phyloP scores from a whole-genome alignment of 192 early-diverging fungal species.

The Coemansia sp. region DNA sequence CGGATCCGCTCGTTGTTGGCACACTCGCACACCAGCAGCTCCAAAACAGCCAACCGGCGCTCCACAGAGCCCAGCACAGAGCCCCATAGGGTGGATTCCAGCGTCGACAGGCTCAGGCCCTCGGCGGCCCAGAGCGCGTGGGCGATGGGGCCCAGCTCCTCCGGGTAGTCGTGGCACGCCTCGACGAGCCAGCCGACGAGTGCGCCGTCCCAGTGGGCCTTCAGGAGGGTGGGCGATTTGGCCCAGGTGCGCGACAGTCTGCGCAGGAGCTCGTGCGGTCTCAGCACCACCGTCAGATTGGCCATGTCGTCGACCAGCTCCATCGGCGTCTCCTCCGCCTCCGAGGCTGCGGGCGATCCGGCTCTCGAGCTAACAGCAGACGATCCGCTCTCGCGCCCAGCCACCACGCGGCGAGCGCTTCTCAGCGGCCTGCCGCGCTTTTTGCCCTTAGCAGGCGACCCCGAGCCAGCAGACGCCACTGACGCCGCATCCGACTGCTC shows the following conservation, averaged over 20 bases:
- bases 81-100: slow-evolving; percentile 16
- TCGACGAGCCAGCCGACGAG: slow-evolving; percentile 46
- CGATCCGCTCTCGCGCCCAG: background rate
- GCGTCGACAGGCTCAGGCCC: slow-evolving; percentile 7
- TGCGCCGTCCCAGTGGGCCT: slow-evolving; percentile 22
- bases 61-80: slow-evolving; percentile 31
- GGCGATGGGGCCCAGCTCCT: slow-evolving; percentile 35
- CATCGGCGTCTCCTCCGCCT: background rate
- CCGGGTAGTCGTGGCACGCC: slow-evolving; percentile 26
- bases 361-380: slow-evolving; percentile 14
- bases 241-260: slow-evolving; percentile 37
- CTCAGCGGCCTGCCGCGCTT: background rate
- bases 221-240: background rate
- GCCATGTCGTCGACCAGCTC: background rate
- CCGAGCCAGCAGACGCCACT: slow-evolving; percentile 19
- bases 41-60: slow-evolving; percentile 64
- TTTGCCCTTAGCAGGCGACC: slow-evolving; percentile 4
- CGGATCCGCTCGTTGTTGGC: slow-evolving; percentile 57
- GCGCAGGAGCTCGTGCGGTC: slow-evolving; percentile 27
- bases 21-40: slow-evolving; percentile 63
- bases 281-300: background rate
- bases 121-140: slow-evolving; percentile 24
- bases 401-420: background rate
- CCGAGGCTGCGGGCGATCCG: slow-evolving; percentile 7
- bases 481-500: slow-evolving; percentile 4